These are phyloP conservation scores for Schwanniomyces vanrijiae DNA, from an alignment of 805 yeast genomes.

Conservation along the genomic window DNA sequence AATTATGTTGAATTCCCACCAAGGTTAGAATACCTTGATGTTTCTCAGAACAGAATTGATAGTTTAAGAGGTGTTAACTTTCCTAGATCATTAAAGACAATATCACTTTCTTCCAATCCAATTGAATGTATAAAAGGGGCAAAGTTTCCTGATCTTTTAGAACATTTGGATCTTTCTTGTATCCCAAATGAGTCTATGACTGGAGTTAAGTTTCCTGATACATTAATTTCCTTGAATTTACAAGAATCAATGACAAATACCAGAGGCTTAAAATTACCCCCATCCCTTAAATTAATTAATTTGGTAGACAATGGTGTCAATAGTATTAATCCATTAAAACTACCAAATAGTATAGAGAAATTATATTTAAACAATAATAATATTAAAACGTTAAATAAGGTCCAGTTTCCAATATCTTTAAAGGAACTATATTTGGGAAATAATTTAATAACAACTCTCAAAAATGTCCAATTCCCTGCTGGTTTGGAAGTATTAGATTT, in stretches of 20 bases:
- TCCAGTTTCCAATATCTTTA: slow-evolving; percentile 35
- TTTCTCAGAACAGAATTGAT: slow-evolving; percentile 42
- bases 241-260: slow-evolving; percentile 47
- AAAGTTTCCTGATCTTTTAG: slow-evolving; percentile 38
- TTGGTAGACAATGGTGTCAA: slow-evolving; percentile 42
- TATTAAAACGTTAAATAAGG: slow-evolving; percentile 45
- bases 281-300: slow-evolving; percentile 27
- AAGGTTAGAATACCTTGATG: slow-evolving; percentile 27
- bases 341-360: slow-evolving; percentile 40
- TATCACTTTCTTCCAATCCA: slow-evolving; percentile 38
- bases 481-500: slow-evolving; percentile 39
- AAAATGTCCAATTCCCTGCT: slow-evolving; percentile 41
- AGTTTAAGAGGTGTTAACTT: slow-evolving; percentile 35
- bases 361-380: slow-evolving; percentile 39
- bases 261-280: slow-evolving; percentile 42
- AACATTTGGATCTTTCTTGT: slow-evolving; percentile 38
- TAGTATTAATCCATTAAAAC: slow-evolving; percentile 44
- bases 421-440: slow-evolving; percentile 40
- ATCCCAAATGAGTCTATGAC: slow-evolving; percentile 48
- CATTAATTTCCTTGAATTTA: slow-evolving; percentile 32
- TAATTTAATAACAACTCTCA: slow-evolving; percentile 43
- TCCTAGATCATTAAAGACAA: slow-evolving; percentile 29
- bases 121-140: slow-evolving; percentile 43
- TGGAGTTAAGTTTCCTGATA: slow-evolving; percentile 46
- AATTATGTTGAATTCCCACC: slow-evolving; percentile 40